A percentile compares a stretch with the other conserved stretches of the same genome.
phyloP scores from a whole-genome alignment of 1,284 basidiomycete genomes.

The Cutaneotrichosporon cyanovorans region DNA sequence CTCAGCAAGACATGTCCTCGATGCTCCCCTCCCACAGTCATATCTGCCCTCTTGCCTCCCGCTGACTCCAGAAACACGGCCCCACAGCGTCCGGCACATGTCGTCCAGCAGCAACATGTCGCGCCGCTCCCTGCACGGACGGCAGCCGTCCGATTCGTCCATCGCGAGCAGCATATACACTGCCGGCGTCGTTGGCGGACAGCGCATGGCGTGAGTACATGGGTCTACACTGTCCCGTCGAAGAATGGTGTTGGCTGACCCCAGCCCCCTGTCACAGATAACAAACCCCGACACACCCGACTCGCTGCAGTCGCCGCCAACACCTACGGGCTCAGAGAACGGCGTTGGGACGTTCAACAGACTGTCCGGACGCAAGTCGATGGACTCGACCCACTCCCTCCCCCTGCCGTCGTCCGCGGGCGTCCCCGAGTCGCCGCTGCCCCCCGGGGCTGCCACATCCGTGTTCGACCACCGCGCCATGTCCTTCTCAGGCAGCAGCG shows the following conservation, averaged over 20 bases:
- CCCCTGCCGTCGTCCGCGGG: slow-evolving; percentile 19
- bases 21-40: no score
- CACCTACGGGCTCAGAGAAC: slow-evolving; percentile 37
- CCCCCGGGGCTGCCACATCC: slow-evolving; percentile 28
- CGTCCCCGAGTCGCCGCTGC: slow-evolving; percentile 18
- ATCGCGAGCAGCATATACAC: slow-evolving; percentile 39
- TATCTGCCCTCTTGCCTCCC: no score
- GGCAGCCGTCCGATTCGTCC: slow-evolving; percentile 41
- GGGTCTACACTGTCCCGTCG: no score
- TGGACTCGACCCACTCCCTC: slow-evolving; percentile 39
- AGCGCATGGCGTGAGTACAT: slow-evolving; percentile 15
- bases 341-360: slow-evolving; percentile 24
- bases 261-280: slow-evolving; percentile 36
- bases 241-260: no score
- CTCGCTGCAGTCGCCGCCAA: slow-evolving; percentile 28
- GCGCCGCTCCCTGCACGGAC: slow-evolving; percentile 6
- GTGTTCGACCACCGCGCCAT: slow-evolving; percentile 35
- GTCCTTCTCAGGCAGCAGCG: slow-evolving; percentile 41
- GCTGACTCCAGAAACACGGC: not conserved
- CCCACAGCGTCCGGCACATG: slow-evolving; percentile 6
- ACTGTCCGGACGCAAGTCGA: slow-evolving; percentile 33
- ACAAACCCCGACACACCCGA: slow-evolving; percentile 18
- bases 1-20: no score
- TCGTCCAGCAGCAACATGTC: slow-evolving; percentile 11
- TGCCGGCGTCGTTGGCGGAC: slow-evolving; percentile 7